Evolutionary conservation across 371 early-diverging fungal genomes (phyloP), one percentile per base, ranked within the genome.

Genomic region (Syncephalis plumigaleata): DNA sequence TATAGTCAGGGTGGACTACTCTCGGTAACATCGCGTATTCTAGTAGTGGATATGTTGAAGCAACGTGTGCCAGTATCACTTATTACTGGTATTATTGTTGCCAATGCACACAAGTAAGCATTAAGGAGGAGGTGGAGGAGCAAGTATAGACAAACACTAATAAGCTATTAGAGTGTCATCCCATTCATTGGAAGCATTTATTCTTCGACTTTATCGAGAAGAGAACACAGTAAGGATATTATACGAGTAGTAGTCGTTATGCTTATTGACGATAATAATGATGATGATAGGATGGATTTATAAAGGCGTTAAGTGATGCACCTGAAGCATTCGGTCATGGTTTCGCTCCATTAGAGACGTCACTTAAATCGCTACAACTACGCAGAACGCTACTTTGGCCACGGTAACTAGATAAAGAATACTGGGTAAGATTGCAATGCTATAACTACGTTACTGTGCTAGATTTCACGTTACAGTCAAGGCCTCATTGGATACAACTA

Each of bases 1-100:
- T 95, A 95, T 63, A 68, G 77, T 1, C 55, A 61, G 24, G 91
- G 98, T 42, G 98, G 98, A 7, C 68, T 97, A 3, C 65, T 96
- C 49, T 73, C 87, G 3, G 68, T 86, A 22, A 89, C 96, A 0
- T 80, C 93, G 16, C 72, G 91, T 26, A 88, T 94, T 38, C 62
- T 98, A 22, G 78, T 91, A n/a, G 91, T 93, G 31, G 98, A 98
- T 60, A 66, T 98, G 65, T 61, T 98, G 25, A 79, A 81, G 49
- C 68, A 76, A 11, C 66, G 80, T 24, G 65, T 97, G 1, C 89
- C 94, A 1, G 52, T 65, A 1, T 60, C 84, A 45, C 59, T 83
- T 18, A 72, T 97, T 8, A 81, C 85, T 3, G 92, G 92, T 13
- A 70, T 98, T 0, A 56, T 98, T 7, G 74, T 98, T 3, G 73